A percentile compares a stretch with the other conserved stretches of the same genome.
Evolutionary conservation across 2,329 filamentous ascomycete species (phyloP).

Genomic region (Fusarium praegraminearum): DNA sequence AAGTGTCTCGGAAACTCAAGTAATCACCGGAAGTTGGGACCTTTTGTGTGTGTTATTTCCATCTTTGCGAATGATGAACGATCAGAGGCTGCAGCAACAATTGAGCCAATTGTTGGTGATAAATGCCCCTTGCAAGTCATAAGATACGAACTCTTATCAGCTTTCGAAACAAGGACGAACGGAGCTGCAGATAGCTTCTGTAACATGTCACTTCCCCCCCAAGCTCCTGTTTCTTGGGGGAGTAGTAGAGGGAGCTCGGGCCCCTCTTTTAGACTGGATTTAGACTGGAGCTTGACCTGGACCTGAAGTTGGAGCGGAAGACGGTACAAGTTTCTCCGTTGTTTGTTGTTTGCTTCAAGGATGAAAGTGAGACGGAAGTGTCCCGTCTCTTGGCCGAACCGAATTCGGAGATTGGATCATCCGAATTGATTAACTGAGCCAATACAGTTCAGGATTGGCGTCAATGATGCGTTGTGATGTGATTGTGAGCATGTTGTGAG

Average conservation of each 20-base stretch:
- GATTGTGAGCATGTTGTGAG: slow-evolving; percentile 4
- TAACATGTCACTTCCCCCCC: slow-evolving; percentile 33
- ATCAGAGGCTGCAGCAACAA: not conserved
- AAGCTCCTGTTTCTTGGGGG: not conserved
- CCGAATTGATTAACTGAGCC: not conserved
- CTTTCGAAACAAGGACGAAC: slow-evolving; percentile 34
- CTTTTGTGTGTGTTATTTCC: slow-evolving; percentile 17
- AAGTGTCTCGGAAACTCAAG: slow-evolving; percentile 24
- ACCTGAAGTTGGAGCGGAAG: slow-evolving; percentile 14
- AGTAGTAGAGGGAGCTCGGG: slow-evolving; percentile 20
- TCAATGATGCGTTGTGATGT: slow-evolving; percentile 34
- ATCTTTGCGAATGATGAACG: not conserved
- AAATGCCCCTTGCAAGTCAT: not conserved
- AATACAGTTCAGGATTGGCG: slow-evolving; percentile 21
- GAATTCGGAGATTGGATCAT: slow-evolving; percentile 17
- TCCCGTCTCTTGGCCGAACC: slow-evolving; percentile 16
- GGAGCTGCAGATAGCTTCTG: slow-evolving; percentile 29
- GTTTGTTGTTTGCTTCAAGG: slow-evolving; percentile 14
- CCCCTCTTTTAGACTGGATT: slow-evolving; percentile 5
- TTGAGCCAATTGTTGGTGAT: not conserved
- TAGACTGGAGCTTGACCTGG: not conserved
- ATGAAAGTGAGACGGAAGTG: slow-evolving; percentile 18
- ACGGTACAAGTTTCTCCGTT: slow-evolving; percentile 37
- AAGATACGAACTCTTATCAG: slow-evolving; percentile 16
- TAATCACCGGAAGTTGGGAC: slow-evolving; percentile 3